Conservation (phyloP, 1,284 basidiomycete species). For the Porodaedalea pini region DNA sequence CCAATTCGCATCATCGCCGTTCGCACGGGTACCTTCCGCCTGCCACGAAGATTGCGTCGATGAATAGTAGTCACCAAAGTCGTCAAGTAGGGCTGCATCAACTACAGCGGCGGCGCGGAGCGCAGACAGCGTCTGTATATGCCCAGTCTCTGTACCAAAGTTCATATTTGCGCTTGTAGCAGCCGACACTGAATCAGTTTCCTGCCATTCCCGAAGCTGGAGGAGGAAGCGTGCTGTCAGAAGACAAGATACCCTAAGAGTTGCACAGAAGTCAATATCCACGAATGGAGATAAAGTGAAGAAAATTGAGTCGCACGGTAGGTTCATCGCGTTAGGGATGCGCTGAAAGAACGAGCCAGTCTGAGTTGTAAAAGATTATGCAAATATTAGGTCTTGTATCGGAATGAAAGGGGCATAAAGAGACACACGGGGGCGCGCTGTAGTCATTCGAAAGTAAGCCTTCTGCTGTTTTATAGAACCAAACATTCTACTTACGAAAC, state of each 20-base stretch:
- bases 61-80: background rate
- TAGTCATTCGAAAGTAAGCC: background rate
- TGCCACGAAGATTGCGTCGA: background rate
- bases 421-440: background rate
- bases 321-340: constrained; percentile 1
- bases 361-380: background rate
- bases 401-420: background rate
- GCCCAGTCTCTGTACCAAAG: background rate
- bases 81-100: background rate
- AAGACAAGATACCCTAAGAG: background rate
- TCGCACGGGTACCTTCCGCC: background rate
- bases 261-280: background rate
- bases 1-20: background rate
- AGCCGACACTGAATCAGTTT: background rate
- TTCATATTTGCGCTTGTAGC: background rate
- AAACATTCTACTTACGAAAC: background rate
- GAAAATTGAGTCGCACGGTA: background rate
- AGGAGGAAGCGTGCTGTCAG: constrained; percentile 4
- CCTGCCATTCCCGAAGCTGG: constrained; percentile 1
- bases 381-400: background rate
- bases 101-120: background rate
- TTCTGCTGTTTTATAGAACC: too few species aligned
- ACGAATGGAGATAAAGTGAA: background rate
- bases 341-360: background rate
- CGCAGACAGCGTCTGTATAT: background rate